Evolutionary conservation across 2,329 filamentous ascomycete species (phyloP), one percentile per base, ranked within the genome.

Genomic region (Claviceps paspali): DNA sequence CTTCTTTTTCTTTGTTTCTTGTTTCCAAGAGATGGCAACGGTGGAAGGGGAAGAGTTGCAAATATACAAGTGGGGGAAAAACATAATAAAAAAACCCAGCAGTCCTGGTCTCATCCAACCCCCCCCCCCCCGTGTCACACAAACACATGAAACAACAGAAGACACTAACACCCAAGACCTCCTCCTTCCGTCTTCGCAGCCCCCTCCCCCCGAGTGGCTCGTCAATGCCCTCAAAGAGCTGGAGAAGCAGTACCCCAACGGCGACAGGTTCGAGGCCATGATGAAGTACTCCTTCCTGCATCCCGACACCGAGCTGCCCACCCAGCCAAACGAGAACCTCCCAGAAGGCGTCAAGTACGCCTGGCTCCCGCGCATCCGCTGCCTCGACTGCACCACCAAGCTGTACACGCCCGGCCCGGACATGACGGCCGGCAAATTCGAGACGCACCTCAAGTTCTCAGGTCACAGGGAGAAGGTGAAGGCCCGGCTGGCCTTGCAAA

Each of bases 221-320:
- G 65, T 69, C 40, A 62, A 70, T 27, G 80, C 83, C 37, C 73
- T 96, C n/a, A 65, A 72, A 41, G 68, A 76, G 18, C 72, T 96
- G 39, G 64, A 65, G 48, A 76, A 76, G 47, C 65, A 68, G 41
- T 88, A 94, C 51, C 79, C 82, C 3, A 73, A 79, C 48, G 55
- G 58, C 29, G 86, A 95, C 55, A 70, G 73, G 22, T 96, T 96
- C 54, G 85, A 94, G 57, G 81, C 78, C 38, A 73, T 80, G 17
- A 98, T 98, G 91, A 84, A 86, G 42, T 87, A 92, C 59, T 83
- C 76, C 18, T 78, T 82, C 41, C 73, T 94, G 43, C 80, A 93
- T 55, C 72, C 71, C 9, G 65, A 72, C 34, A 87, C 82, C 3
- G 74, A 80, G 42, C 61, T 71, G 15, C 73, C 77, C 17, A 68